Evolutionary conservation across 306 rosid species (phyloP).

Genomic region (Prunus padus): DNA sequence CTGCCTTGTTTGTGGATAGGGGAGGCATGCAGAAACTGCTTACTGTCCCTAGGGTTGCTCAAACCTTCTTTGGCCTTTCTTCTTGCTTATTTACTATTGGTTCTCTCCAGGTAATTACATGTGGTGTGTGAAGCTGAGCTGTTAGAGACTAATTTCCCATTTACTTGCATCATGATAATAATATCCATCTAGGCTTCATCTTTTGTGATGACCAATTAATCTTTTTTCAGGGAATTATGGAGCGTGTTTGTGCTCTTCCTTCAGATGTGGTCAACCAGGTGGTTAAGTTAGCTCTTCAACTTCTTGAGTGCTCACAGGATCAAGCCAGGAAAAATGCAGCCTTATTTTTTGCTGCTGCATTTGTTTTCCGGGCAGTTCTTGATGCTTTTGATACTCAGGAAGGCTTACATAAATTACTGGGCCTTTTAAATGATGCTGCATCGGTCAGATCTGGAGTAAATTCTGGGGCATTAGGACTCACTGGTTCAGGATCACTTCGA

Average conservation of each 20-base stretch:
- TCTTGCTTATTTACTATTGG: constrained; percentile 90
- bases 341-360: constrained; percentile 83
- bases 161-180: neutral
- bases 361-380: constrained; percentile 95
- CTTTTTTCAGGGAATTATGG: constrained; percentile 82
- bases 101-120: constrained; percentile 77
- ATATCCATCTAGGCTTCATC: neutral
- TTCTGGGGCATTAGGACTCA: constrained; percentile 67
- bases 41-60: constrained; percentile 84
- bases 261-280: constrained; percentile 69
- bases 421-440: constrained; percentile 83
- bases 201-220: neutral
- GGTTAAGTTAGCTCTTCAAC: constrained; percentile 89
- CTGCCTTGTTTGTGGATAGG: constrained; percentile 92
- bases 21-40: constrained; percentile 96
- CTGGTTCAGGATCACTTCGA: constrained; percentile 67
- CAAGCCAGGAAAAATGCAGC: constrained; percentile 95
- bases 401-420: constrained; percentile 79
- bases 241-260: constrained; percentile 97
- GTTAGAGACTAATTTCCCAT: neutral
- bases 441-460: constrained; percentile 87
- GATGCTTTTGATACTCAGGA: constrained; percentile 95
- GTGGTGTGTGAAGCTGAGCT: neutral
- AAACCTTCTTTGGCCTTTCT: constrained; percentile 84
- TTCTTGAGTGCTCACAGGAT: constrained; percentile 85